A percentile compares a stretch with the other conserved stretches of the same genome.
Conservation (phyloP, 140 eudicot genomes). For the Anethum foeniculum region DNA sequence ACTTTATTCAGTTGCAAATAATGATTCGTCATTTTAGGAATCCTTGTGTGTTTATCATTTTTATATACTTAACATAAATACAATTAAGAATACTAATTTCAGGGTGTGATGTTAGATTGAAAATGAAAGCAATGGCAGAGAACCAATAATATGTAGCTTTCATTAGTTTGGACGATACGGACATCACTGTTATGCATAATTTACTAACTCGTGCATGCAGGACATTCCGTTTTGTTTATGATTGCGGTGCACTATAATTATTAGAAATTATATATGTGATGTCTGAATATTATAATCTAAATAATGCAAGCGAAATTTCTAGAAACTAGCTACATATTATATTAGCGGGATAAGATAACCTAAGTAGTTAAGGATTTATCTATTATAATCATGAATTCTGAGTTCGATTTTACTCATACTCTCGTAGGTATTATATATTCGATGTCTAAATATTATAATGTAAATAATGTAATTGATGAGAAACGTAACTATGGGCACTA, state of each 20-base stretch:
- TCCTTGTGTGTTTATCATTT: not conserved
- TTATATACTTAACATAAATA: no score
- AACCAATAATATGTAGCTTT: not conserved
- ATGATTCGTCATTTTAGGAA: not conserved
- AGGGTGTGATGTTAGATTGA: not conserved
- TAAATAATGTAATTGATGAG: no score
- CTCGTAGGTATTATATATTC: no score
- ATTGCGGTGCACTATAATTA: not conserved
- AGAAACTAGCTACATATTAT: not conserved
- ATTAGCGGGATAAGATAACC: no score
- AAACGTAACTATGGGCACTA: no score
- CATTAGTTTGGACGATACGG: not conserved
- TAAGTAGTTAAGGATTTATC: no score
- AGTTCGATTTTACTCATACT: no score
- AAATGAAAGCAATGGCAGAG: not conserved
- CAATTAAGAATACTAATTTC: not conserved
- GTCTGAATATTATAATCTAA: not conserved
- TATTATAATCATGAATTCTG: no score
- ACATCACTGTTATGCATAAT: not conserved
- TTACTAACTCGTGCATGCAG: conserved; percentile 1
- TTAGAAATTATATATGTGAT: no score
- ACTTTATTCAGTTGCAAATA: not conserved
- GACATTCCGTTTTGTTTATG: conserved; percentile 3
- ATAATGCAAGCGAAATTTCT: not conserved
- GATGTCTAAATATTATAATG: no score